phyloP scores from a whole-genome alignment of 768 basidiomycete genomes.

The Podaxis sp. region DNA sequence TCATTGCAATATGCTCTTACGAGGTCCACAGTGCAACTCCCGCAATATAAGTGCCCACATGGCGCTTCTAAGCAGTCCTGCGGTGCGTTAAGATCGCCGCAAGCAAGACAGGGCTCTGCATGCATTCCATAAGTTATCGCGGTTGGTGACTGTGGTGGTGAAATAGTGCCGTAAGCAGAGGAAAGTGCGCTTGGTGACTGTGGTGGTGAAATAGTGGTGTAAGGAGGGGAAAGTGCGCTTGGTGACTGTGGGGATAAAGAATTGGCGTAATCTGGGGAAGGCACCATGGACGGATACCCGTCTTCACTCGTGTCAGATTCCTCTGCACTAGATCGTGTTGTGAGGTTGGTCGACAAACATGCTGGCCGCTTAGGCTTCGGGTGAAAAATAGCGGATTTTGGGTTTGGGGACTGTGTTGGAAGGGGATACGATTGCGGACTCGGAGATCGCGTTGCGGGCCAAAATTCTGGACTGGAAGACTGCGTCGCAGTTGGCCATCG shows the following conservation, averaged over 20 bases:
- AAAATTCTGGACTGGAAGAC: not conserved
- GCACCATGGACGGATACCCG: no score
- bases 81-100: not conserved
- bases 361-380: no score
- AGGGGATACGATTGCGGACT: not conserved
- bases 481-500: not conserved
- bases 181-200: not conserved
- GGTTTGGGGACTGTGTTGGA: not conserved
- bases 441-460: not conserved
- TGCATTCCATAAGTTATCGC: not conserved
- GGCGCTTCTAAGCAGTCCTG: not conserved
- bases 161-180: not conserved
- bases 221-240: not conserved
- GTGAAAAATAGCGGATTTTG: no score
- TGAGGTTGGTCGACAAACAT: no score
- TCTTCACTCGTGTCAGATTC: no score
- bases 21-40: constrained; percentile 1
- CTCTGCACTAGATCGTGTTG: no score
- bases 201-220: not conserved
- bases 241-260: not conserved
- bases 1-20: constrained; percentile 8
- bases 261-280: not conserved
- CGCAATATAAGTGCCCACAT: constrained; percentile 2
- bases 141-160: not conserved
- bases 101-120: not conserved